phyloP scores from a whole-genome alignment of 1,284 basidiomycete genomes.

The Heterobasidion occidentale region DNA sequence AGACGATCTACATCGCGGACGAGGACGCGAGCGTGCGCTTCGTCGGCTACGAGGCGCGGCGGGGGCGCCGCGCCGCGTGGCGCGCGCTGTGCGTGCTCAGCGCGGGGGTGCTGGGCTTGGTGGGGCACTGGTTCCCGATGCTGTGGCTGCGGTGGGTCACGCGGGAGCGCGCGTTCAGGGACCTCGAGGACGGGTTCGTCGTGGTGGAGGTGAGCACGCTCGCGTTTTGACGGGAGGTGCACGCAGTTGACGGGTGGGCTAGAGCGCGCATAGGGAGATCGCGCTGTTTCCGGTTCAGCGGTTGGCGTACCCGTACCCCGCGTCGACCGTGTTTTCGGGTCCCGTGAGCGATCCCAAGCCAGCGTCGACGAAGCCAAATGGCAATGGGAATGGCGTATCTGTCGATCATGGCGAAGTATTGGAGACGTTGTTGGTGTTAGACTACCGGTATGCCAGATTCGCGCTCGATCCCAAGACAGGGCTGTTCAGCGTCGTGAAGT shows the following conservation, averaged over 20 bases:
- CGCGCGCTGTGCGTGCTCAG: slow-evolving; percentile 61
- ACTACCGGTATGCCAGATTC: slow-evolving; percentile 89
- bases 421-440: slow-evolving; percentile 51
- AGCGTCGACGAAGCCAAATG: slow-evolving; percentile 3
- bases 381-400: slow-evolving; percentile 9
- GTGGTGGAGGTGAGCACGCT: slow-evolving; percentile 76
- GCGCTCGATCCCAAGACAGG: slow-evolving; percentile 82
- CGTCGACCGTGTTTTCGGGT: slow-evolving; percentile 70
- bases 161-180: slow-evolving; percentile 75
- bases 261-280: slow-evolving; percentile 81
- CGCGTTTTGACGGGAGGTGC: slow-evolving; percentile 1
- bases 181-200: slow-evolving; percentile 66
- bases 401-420: slow-evolving; percentile 28
- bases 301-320: slow-evolving; percentile 68
- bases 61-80: slow-evolving; percentile 69
- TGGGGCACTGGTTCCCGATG: slow-evolving; percentile 91
- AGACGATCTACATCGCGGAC: slow-evolving; percentile 84
- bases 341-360: background rate
- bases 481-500: slow-evolving; percentile 80
- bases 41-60: slow-evolving; percentile 77
- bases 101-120: slow-evolving; percentile 71
- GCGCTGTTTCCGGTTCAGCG: slow-evolving; percentile 66
- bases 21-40: slow-evolving; percentile 90
- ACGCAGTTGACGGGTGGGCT: slow-evolving; percentile 12
- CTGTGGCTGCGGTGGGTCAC: slow-evolving; percentile 89